These are phyloP conservation scores for Kodamaea kakaduensis DNA, from an alignment of 805 yeast genomes.

Conservation along the genomic window DNA sequence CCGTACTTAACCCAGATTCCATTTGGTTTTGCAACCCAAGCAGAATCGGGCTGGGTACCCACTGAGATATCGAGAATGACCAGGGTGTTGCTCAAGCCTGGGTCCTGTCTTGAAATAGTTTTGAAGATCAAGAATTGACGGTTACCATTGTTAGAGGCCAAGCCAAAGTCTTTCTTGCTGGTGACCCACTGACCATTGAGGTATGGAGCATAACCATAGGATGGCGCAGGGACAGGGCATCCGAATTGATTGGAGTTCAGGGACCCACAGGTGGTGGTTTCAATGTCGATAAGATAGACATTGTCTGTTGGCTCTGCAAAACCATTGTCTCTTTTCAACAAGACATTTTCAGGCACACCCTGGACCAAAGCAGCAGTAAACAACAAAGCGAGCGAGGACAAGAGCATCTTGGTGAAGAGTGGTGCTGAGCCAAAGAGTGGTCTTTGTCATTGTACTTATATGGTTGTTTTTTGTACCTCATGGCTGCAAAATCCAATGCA, in stretches of 20 bases:
- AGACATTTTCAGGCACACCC: not conserved
- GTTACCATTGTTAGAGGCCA: not conserved
- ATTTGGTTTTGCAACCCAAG: conserved; percentile 45
- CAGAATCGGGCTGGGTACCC: conserved; percentile 18
- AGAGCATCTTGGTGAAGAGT: no score
- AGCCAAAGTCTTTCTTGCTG: conserved; percentile 1
- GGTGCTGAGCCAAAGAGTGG: no score
- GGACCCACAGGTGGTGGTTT: not conserved
- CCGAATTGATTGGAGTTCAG: not conserved
- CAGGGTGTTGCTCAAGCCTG: not conserved
- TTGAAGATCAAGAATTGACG: conserved; percentile 4
- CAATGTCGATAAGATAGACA: not conserved
- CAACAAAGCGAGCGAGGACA: no score
- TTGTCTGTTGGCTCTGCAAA: conserved; percentile 1
- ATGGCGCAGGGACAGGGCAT: not conserved
- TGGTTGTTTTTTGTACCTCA: no score
- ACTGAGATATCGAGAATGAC: not conserved
- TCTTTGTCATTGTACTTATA: no score
- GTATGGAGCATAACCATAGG: not conserved
- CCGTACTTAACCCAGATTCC: conserved; percentile 64
- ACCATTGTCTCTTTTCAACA: not conserved
- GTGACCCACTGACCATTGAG: conserved; percentile 1
- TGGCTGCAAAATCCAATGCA: no score
- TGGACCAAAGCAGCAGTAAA: not conserved
- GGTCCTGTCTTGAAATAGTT: not conserved